Conservation (phyloP, 2,329 filamentous ascomycete genomes). For the Cladophialophora psammophila region DNA sequence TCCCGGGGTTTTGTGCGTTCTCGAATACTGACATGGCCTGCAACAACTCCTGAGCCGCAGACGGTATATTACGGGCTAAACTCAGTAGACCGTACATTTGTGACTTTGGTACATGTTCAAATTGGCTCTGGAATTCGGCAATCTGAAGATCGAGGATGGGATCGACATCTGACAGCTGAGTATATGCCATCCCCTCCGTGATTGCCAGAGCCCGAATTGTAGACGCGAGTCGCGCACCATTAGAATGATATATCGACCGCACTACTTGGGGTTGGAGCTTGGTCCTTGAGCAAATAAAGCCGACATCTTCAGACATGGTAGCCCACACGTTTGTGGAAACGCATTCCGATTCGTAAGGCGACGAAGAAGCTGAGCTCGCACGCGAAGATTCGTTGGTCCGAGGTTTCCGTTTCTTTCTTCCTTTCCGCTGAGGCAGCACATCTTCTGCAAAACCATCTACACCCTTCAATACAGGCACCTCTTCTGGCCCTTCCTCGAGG, state of each 20-base stretch:
- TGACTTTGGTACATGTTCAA: conserved; percentile 58
- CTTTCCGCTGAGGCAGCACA: conserved; percentile 48
- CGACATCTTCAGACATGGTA: conserved; percentile 62
- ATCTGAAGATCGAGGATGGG: conserved; percentile 57
- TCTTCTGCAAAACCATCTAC: conserved; percentile 80
- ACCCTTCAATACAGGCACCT: conserved; percentile 65
- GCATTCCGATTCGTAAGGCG: conserved; percentile 34
- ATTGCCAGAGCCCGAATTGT: conserved; percentile 65
- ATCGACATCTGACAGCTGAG: conserved; percentile 49
- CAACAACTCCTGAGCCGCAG: conserved; percentile 67
- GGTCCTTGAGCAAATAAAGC: conserved; percentile 65
- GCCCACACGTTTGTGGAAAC: conserved; percentile 64
- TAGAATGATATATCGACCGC: conserved; percentile 65
- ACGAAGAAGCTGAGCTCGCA: conserved; percentile 40
- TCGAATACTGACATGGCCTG: conserved; percentile 58
- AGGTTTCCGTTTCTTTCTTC: conserved; percentile 43
- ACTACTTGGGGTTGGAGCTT: conserved; percentile 56
- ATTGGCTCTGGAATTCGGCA: conserved; percentile 62
- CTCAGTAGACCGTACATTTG: conserved; percentile 62
- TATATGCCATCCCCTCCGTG: conserved; percentile 53
- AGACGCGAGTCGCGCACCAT: conserved; percentile 61
- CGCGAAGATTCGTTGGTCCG: conserved; percentile 35
- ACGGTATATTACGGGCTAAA: conserved; percentile 64
- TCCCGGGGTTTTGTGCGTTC: conserved; percentile 1
- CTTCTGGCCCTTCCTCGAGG: conserved; percentile 58